Evolutionary conservation across 1,139 yeast species (phyloP).

Genomic region (Fermentozyma sake): DNA sequence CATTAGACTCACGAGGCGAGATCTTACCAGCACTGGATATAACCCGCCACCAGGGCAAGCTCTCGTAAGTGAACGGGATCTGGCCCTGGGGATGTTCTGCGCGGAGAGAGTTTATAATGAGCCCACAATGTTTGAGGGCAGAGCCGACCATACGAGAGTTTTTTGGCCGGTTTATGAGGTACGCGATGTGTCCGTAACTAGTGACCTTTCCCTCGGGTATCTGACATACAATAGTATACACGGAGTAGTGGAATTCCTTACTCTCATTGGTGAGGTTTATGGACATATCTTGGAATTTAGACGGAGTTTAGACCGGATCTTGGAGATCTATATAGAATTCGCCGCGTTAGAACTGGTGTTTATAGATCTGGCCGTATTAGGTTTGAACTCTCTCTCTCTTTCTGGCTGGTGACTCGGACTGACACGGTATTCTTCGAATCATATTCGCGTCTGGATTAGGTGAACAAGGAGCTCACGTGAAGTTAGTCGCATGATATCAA

Average conservation of each 20-base stretch:
- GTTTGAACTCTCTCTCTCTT: too few relatives aligned
- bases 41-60: slow-evolving; percentile 83
- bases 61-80: slow-evolving; percentile 17
- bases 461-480: too few relatives aligned
- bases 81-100: slow-evolving; percentile 12
- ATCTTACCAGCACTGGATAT: slow-evolving; percentile 58
- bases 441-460: too few relatives aligned
- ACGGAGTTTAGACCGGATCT: too few relatives aligned
- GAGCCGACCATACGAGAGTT: slow-evolving; percentile 74
- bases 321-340: too few relatives aligned
- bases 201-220: slow-evolving; percentile 69
- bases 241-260: slow-evolving; percentile 56
- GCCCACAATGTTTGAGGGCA: slow-evolving; percentile 47
- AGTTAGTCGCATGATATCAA: too few relatives aligned
- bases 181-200: slow-evolving; percentile 70
- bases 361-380: too few relatives aligned
- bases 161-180: slow-evolving; percentile 54
- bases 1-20: slow-evolving; percentile 46
- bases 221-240: slow-evolving; percentile 47
- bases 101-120: slow-evolving; percentile 21
- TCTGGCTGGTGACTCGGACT: too few relatives aligned
- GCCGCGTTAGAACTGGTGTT: too few relatives aligned
- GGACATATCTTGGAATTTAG: too few relatives aligned
- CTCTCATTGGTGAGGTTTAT: slow-evolving; percentile 43
- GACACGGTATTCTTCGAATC: too few relatives aligned